Evolutionary conservation across 805 yeast genomes (phyloP), one percentile per base, ranked within the genome.

Genomic region (Cyberlindnera meyerae): DNA sequence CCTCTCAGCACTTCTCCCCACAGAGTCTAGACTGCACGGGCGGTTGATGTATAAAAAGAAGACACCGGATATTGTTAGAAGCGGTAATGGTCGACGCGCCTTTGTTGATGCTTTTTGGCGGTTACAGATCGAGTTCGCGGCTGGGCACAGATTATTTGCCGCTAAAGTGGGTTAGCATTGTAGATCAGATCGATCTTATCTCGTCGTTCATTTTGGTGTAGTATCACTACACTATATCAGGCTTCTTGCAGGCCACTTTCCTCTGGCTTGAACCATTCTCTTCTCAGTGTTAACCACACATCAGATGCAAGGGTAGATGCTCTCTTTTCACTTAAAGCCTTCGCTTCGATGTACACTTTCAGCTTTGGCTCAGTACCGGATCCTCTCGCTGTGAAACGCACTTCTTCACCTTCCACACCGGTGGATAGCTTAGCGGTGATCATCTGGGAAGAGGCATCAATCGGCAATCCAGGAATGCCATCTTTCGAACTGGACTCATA

Each of bases 291-390:
- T 8, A 63, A 55, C 97, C 97, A 90, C 8, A 86, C 82, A 15
- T 63, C 58, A 13, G 60, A 60, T 0, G 95, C 90, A 8, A 80
- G 52, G 0, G 29, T 41, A 0, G 48, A 42, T 0, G 96, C 84
- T 4, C 58, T 54, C 0, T 41, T 52, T 29, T 71, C 83, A 8
- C 64, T 57, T 0, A 44, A 33, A 0, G 86, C 70, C 28, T 60
- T 60, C 0, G 94, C 93, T 55, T 90, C 98, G 24, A 90, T 79
- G 61, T 90, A 90, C 1, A 90, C 84, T 58, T 90, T 90, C 45
- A 90, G 66, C 57, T 90, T 90, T 3, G 97, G 97, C 58, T 90
- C 98, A 0, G 98, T 90, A 9, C 98, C 98, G 4, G 96, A 86
- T 0, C 97, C 97, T 36, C 98, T 71, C 33, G 85, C 78, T 0